Conservation (phyloP, 306 rosid genomes). For the Prunus padus region DNA sequence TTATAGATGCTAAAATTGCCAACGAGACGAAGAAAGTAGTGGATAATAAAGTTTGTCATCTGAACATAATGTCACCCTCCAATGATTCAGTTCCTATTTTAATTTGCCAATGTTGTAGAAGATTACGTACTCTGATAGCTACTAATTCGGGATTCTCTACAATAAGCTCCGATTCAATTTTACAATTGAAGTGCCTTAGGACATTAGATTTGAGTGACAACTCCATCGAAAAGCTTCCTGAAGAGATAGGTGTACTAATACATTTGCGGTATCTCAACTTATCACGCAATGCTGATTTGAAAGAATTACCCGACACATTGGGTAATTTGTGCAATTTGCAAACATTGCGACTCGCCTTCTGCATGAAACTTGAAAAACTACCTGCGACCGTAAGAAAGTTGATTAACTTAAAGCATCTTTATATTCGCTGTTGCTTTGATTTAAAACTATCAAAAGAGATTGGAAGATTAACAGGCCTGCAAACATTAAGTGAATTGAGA, state of each 20-base stretch:
- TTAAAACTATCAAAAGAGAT: neutral
- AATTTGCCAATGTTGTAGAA: neutral
- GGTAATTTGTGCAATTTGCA: neutral
- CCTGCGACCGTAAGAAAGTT: neutral
- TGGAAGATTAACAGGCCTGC: neutral
- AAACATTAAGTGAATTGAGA: too few species aligned
- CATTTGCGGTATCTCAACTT: neutral
- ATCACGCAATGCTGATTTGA: rapidly evolving
- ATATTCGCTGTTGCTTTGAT: neutral
- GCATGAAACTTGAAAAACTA: neutral
- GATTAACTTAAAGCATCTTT: neutral
- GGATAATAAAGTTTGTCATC: neutral
- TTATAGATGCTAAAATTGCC: neutral
- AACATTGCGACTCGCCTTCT: neutral
- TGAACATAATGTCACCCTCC: neutral
- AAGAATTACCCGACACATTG: neutral
- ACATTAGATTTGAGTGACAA: neutral
- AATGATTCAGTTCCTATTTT: neutral
- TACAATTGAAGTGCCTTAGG: neutral
- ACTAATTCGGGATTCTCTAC: too few species aligned
- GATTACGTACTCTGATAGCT: neutral
- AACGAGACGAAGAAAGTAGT: too few species aligned
- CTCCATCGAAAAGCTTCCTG: rapidly evolving
- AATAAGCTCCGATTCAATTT: neutral
- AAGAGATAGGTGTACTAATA: neutral